Conservation (phyloP, 257 asterid genomes). For the Striga asiatica region DNA sequence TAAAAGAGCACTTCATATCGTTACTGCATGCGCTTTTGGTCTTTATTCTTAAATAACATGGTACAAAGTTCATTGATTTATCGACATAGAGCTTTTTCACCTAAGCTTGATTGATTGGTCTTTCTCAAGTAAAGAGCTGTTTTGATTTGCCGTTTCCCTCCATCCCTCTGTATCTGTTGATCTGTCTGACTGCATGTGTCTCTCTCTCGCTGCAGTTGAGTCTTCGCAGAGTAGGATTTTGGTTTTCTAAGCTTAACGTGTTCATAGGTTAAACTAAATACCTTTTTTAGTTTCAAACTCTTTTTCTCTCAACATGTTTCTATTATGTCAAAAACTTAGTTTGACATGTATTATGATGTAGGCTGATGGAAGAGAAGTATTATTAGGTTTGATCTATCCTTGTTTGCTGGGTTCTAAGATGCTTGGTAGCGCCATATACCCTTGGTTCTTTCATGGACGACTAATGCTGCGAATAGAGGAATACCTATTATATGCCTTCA, state of each 20-base stretch:
- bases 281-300: no score
- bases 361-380: slow-evolving; percentile 94
- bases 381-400: slow-evolving; percentile 77
- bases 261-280: not conserved
- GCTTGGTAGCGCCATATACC: slow-evolving; percentile 86
- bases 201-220: no score
- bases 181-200: no score
- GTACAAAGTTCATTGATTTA: no score
- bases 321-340: not conserved
- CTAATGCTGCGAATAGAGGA: slow-evolving; percentile 63
- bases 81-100: no score
- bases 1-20: not conserved
- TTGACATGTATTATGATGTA: slow-evolving; percentile 24
- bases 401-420: slow-evolving; percentile 83
- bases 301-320: slow-evolving; percentile 1
- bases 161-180: no score
- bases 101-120: no score
- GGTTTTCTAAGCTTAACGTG: not conserved
- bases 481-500: slow-evolving; percentile 40
- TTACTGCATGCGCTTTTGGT: not conserved
- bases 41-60: no score
- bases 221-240: no score
- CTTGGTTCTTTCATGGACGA: slow-evolving; percentile 64
- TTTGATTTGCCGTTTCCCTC: no score
- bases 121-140: no score